phyloP scores from a whole-genome alignment of 202 grass and related monocot genomes.

The Zizania palustris region DNA sequence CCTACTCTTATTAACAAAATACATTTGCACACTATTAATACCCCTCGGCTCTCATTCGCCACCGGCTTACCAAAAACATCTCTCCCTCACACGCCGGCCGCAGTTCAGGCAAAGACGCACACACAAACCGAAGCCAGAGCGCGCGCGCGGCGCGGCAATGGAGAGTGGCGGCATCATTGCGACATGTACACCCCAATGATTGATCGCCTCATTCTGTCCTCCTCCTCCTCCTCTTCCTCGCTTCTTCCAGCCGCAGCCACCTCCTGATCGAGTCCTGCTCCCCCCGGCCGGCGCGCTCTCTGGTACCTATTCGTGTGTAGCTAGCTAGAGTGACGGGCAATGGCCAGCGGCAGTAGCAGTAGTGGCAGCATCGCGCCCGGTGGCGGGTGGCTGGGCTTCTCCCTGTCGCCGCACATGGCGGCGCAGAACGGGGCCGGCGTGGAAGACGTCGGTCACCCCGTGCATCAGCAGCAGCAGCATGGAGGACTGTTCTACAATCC shows the following conservation, averaged over 20 bases:
- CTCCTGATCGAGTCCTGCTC: slow-evolving; percentile 17
- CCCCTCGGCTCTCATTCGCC: too few relatives aligned
- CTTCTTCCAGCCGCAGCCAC: slow-evolving; percentile 45
- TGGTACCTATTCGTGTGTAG: neutral
- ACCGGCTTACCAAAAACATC: neutral
- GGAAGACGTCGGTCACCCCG: slow-evolving; percentile 27
- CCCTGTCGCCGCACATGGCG: slow-evolving; percentile 71
- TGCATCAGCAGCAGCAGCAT: slow-evolving; percentile 31
- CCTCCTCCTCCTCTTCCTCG: slow-evolving; percentile 39
- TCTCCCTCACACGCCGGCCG: neutral
- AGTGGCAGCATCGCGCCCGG: slow-evolving; percentile 47
- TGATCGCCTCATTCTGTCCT: slow-evolving; percentile 53
- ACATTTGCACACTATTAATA: too few relatives aligned
- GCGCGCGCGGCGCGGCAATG: slow-evolving; percentile 55
- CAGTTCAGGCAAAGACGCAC: too few relatives aligned
- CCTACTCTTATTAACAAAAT: too few relatives aligned
- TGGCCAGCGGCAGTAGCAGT: slow-evolving; percentile 52
- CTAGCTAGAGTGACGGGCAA: neutral
- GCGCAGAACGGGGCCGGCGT: slow-evolving; percentile 28
- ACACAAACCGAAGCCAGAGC: slow-evolving; percentile 48
- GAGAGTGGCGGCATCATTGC: slow-evolving; percentile 77
- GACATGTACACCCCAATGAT: slow-evolving; percentile 91
- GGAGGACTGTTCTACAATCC: slow-evolving; percentile 45
- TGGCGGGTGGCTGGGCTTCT: slow-evolving; percentile 83
- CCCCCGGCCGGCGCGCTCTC: neutral